phyloP scores from a whole-genome alignment of 2,329 filamentous ascomycete species.

The Talaromyces islandicus region DNA sequence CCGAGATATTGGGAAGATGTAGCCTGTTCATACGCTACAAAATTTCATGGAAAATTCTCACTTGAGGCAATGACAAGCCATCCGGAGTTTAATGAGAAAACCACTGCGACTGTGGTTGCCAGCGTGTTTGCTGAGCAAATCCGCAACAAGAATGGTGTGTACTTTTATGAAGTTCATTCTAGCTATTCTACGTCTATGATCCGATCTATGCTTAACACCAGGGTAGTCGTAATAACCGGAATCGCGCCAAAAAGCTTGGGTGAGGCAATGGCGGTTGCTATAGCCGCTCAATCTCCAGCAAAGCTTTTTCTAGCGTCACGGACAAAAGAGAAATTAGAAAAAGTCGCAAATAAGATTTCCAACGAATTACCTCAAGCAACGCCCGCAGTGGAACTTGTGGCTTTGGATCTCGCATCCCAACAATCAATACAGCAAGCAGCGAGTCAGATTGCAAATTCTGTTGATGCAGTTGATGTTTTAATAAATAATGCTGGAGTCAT shows the following conservation, averaged over 20 bases:
- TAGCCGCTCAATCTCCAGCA: slow-evolving; percentile 25
- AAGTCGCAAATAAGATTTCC: slow-evolving; percentile 21
- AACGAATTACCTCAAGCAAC: slow-evolving; percentile 1
- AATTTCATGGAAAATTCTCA: neutral
- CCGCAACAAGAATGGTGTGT: slow-evolving; percentile 14
- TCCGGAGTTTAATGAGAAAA: slow-evolving; percentile 26
- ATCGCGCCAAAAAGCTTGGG: slow-evolving; percentile 31
- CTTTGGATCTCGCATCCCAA: slow-evolving; percentile 4
- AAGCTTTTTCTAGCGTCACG: slow-evolving; percentile 35
- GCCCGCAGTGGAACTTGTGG: slow-evolving; percentile 10
- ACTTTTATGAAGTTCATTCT: neutral
- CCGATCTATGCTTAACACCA: neutral
- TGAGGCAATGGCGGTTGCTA: slow-evolving; percentile 23
- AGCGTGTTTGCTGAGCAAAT: slow-evolving; percentile 17
- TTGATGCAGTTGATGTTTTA: slow-evolving; percentile 19
- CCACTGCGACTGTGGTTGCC: slow-evolving; percentile 31
- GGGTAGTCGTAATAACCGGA: slow-evolving; percentile 34
- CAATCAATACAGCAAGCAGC: neutral
- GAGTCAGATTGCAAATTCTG: neutral
- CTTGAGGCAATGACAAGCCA: slow-evolving; percentile 26
- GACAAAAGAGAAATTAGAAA: slow-evolving; percentile 25
- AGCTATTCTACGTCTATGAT: neutral
- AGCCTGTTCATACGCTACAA: neutral
- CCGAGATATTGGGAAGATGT: neutral
- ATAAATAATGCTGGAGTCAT: slow-evolving; percentile 32